Conservation (phyloP, 257 asterid species). For the Parsonsia alboflavescens region DNA sequence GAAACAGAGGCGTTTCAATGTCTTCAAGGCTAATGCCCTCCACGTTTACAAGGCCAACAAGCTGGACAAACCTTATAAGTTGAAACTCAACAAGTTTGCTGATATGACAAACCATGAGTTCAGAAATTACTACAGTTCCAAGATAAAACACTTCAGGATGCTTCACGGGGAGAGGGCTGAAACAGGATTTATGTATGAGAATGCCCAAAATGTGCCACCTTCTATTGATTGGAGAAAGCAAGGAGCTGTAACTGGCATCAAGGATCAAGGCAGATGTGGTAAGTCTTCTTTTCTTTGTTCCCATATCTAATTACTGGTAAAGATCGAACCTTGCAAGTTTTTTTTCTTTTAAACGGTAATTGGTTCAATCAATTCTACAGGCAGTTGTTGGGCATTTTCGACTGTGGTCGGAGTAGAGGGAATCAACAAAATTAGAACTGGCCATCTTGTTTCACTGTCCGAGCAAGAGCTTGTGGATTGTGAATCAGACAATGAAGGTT, state of each 20-base stretch:
- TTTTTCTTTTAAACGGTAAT: too few relatives aligned
- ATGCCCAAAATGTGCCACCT: constrained; percentile 41
- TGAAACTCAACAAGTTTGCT: constrained; percentile 68
- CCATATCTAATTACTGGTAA: too few relatives aligned
- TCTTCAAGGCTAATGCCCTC: constrained; percentile 70
- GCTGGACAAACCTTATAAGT: constrained; percentile 76
- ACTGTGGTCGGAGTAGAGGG: constrained; percentile 91
- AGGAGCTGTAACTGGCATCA: constrained; percentile 72
- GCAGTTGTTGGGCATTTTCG: constrained; percentile 94
- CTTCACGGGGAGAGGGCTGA: constrained; percentile 37
- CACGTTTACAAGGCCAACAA: constrained; percentile 58
- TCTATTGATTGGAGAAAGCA: constrained; percentile 80
- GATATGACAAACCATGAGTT: constrained; percentile 79
- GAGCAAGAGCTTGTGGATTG: constrained; percentile 92
- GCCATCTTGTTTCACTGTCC: constrained; percentile 57
- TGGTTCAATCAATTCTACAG: constrained; percentile 24
- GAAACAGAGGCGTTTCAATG: constrained; percentile 72
- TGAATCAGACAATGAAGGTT: constrained; percentile 68
- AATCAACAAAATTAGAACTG: constrained; percentile 70
- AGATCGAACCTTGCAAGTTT: too few relatives aligned
- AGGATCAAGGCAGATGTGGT: constrained; percentile 91
- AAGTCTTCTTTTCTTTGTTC: constrained; percentile 17
- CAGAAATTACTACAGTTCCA: constrained; percentile 53
- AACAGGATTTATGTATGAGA: constrained; percentile 55
- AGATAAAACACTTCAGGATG: constrained; percentile 57